Evolutionary conservation across 2,329 filamentous ascomycete genomes (phyloP).

Genomic region (Sordariomycetes sp.): DNA sequence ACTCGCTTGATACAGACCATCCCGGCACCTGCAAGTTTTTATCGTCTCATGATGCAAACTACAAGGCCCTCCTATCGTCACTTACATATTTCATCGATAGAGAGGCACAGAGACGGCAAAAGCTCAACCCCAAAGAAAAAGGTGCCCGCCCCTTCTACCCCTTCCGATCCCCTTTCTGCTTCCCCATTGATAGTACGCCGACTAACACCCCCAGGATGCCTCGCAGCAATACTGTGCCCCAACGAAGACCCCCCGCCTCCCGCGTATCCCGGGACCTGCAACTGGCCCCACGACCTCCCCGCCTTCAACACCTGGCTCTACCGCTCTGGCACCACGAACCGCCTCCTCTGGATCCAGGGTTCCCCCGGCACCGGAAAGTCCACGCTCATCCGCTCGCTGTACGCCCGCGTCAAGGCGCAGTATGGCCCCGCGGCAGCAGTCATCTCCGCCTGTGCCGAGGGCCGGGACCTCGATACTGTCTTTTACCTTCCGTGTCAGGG

Average conservation of each 20-base stretch:
- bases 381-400: slow-evolving; percentile 14
- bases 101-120: slow-evolving; percentile 10
- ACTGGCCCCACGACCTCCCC: slow-evolving; percentile 17
- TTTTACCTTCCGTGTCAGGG: slow-evolving; percentile 7
- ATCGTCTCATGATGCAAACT: slow-evolving; percentile 13
- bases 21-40: slow-evolving; percentile 25
- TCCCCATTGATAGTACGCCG: not conserved
- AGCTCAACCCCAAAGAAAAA: slow-evolving; percentile 12
- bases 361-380: slow-evolving; percentile 17
- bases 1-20: slow-evolving; percentile 22
- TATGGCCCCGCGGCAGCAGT: slow-evolving; percentile 13
- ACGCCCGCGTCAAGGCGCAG: slow-evolving; percentile 12
- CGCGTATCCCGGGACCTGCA: slow-evolving; percentile 15
- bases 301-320: slow-evolving; percentile 18
- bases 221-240: slow-evolving; percentile 9
- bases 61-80: slow-evolving; percentile 11
- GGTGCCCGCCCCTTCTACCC: not conserved
- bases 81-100: slow-evolving; percentile 10
- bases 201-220: slow-evolving; percentile 8
- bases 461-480: slow-evolving; percentile 10
- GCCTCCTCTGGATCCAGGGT: slow-evolving; percentile 17
- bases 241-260: slow-evolving; percentile 8
- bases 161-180: not conserved
- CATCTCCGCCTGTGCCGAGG: slow-evolving; percentile 13
- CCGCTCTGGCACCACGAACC: slow-evolving; percentile 12